Percentiles rank a stretch among this genome's conserved stretches.
These are phyloP conservation scores for Balansia obtecta DNA, from an alignment of 2,329 filamentous ascomycete species.

Conservation along the genomic window DNA sequence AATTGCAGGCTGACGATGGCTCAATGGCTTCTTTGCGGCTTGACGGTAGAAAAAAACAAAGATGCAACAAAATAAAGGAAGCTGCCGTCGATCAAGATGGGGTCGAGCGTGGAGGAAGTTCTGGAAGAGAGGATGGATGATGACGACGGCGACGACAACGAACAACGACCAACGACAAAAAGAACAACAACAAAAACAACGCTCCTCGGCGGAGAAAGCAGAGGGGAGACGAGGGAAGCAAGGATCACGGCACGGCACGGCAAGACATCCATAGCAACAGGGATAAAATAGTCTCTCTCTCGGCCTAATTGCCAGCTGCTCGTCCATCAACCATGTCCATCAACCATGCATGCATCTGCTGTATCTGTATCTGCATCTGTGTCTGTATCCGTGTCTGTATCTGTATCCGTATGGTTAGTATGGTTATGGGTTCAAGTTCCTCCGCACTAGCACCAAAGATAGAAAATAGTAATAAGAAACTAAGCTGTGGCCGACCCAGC, in stretches of 20 bases:
- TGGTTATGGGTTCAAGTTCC: not conserved
- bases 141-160: not conserved
- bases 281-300: constrained; percentile 3
- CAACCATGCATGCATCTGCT: no score
- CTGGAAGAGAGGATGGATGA: not conserved
- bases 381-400: no score
- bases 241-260: constrained; percentile 3
- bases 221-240: not conserved
- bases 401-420: no score
- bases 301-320: not conserved
- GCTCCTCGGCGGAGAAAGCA: not conserved
- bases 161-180: no score
- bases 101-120: not conserved
- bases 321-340: not conserved
- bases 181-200: not conserved
- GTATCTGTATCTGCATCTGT: no score
- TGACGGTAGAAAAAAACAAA: not conserved
- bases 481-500: not conserved
- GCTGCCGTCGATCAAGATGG: not conserved
- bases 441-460: not conserved
- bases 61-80: no score
- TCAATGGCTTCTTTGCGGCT: not conserved
- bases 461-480: not conserved
- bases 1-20: not conserved
- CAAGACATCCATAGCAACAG: not conserved